These are phyloP conservation scores for Boletus sp. DNA, from an alignment of 768 basidiomycete species.

Conservation along the genomic window DNA sequence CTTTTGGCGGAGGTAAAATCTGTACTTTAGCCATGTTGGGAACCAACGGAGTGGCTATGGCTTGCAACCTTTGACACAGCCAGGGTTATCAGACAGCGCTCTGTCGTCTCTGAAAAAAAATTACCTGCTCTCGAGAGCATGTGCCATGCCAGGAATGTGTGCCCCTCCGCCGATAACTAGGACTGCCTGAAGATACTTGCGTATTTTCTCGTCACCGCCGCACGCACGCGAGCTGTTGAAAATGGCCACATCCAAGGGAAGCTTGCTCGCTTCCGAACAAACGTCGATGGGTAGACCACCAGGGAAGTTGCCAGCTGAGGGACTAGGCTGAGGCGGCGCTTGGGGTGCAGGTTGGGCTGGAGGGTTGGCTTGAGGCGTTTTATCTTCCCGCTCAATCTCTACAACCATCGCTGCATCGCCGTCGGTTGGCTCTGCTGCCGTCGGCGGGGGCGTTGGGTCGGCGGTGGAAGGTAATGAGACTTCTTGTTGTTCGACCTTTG, in stretches of 20 bases:
- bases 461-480: slow-evolving; percentile 32
- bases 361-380: slow-evolving; percentile 28
- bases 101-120: not conserved
- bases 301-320: slow-evolving; percentile 34
- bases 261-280: slow-evolving; percentile 80
- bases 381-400: slow-evolving; percentile 47
- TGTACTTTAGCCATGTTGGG: slow-evolving; percentile 85
- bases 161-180: slow-evolving; percentile 86
- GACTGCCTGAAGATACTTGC: slow-evolving; percentile 85
- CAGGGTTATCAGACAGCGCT: slow-evolving; percentile 4
- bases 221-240: slow-evolving; percentile 89
- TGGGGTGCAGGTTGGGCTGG: slow-evolving; percentile 23
- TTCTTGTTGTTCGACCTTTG: slow-evolving; percentile 37
- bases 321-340: slow-evolving; percentile 13
- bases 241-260: slow-evolving; percentile 90
- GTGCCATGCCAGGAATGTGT: slow-evolving; percentile 76
- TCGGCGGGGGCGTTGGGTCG: slow-evolving; percentile 31
- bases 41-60: slow-evolving; percentile 80
- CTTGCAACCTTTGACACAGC: slow-evolving; percentile 51
- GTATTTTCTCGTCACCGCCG: slow-evolving; percentile 85
- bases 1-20: slow-evolving; percentile 92
- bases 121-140: slow-evolving; percentile 86
- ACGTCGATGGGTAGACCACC: slow-evolving; percentile 68
- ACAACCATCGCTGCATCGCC: slow-evolving; percentile 41
- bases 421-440: slow-evolving; percentile 16